A percentile compares a stretch with the other conserved stretches of the same genome.
Evolutionary conservation across 1,139 yeast species (phyloP).

Genomic region (Debaryomyces fabryi): DNA sequence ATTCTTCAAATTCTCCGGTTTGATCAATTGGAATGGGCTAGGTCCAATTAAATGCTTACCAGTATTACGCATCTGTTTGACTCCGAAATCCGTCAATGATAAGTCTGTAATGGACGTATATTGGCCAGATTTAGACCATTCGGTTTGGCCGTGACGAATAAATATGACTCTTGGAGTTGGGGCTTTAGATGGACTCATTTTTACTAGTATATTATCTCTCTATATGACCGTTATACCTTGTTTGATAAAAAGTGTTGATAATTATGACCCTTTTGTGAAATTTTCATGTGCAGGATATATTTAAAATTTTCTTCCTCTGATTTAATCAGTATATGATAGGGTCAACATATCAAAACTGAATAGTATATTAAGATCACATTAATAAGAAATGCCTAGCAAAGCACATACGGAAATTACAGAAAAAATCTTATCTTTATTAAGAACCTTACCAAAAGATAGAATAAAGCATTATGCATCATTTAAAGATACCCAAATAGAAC

Average conservation of each 20-base stretch:
- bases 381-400: constrained; percentile 14
- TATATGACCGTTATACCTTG: background rate
- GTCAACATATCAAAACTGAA: background rate
- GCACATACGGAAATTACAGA: constrained; percentile 30
- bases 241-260: background rate
- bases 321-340: background rate
- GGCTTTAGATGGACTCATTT: constrained; percentile 16
- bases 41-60: constrained; percentile 70
- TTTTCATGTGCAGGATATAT: background rate
- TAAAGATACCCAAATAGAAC: constrained; percentile 62
- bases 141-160: constrained; percentile 90
- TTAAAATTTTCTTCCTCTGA: background rate
- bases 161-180: constrained; percentile 76
- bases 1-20: constrained; percentile 62
- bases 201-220: background rate
- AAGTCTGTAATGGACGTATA: constrained; percentile 86
- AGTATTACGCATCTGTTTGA: constrained; percentile 70
- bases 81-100: constrained; percentile 77
- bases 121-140: constrained; percentile 93
- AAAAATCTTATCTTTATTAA: constrained; percentile 43
- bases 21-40: constrained; percentile 54
- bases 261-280: background rate
- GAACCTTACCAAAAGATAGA: constrained; percentile 63
- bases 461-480: constrained; percentile 68
- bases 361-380: background rate